Conservation (phyloP, 805 yeast genomes). For the Pichia californica region DNA sequence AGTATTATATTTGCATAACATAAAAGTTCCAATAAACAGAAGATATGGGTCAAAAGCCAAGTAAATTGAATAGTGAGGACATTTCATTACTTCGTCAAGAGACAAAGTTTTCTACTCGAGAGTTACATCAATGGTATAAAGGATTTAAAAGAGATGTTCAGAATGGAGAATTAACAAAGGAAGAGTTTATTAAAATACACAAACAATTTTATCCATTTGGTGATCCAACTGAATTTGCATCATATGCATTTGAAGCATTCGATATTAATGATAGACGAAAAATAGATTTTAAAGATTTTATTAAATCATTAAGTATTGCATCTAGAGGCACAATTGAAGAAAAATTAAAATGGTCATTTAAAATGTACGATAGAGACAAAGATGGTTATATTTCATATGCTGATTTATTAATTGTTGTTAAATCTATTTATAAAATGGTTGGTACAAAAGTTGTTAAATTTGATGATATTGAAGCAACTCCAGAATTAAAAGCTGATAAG, state of each 20-base stretch:
- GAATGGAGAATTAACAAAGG: conserved; percentile 75
- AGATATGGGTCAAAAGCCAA: conserved; percentile 90
- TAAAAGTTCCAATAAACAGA: too few species aligned
- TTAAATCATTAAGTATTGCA: conserved; percentile 78
- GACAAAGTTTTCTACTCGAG: conserved; percentile 88
- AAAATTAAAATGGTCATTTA: conserved; percentile 84
- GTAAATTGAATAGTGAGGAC: conserved; percentile 88
- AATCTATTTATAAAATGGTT: conserved; percentile 88
- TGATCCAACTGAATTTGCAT: conserved; percentile 88
- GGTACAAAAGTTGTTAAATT: conserved; percentile 82
- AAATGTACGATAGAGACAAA: conserved; percentile 74
- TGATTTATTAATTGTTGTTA: conserved; percentile 74
- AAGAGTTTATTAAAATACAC: conserved; percentile 86
- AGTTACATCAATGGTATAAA: conserved; percentile 97
- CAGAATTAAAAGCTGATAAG: conserved; percentile 79
- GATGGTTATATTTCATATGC: conserved; percentile 70
- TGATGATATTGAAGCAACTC: conserved; percentile 86
- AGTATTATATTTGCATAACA: too few species aligned
- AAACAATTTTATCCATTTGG: conserved; percentile 98
- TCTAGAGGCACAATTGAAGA: conserved; percentile 82
- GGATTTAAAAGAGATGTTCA: conserved; percentile 95
- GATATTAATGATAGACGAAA: conserved; percentile 75
- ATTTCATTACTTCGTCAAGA: conserved; percentile 72
- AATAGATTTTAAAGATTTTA: conserved; percentile 89
- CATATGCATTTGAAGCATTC: conserved; percentile 80